Percentiles rank a stretch among this genome's conserved stretches.
Evolutionary conservation across 1,284 basidiomycete species (phyloP).

Genomic region (Phaffia rhodozyma): DNA sequence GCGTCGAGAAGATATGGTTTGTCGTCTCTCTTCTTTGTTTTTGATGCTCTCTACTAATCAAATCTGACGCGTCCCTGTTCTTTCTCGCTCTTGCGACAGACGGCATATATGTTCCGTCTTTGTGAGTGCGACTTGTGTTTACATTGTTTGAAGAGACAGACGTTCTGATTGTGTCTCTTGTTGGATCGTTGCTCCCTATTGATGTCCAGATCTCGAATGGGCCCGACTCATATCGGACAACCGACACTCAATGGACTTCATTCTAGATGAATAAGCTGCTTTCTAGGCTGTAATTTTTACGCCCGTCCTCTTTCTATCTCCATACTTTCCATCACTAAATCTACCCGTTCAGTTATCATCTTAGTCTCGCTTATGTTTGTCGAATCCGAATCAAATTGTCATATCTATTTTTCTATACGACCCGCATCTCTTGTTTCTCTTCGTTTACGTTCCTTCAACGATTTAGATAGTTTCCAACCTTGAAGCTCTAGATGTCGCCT

Average conservation of each 20-base stretch:
- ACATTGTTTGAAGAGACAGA: too few relatives aligned
- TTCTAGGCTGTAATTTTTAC: neutral
- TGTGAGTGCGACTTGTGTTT: neutral
- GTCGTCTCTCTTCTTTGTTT: neutral
- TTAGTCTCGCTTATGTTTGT: too few relatives aligned
- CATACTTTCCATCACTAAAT: neutral
- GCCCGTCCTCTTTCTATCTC: neutral
- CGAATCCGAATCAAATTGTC: too few relatives aligned
- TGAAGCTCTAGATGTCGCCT: too few relatives aligned
- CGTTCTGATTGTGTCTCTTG: too few relatives aligned
- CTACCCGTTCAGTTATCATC: neutral
- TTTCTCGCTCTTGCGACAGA: neutral
- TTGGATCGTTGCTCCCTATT: too few relatives aligned
- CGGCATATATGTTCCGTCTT: conserved; percentile 18
- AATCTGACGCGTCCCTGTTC: neutral
- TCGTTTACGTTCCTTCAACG: too few relatives aligned
- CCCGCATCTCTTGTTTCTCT: too few relatives aligned
- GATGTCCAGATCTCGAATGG: conserved; percentile 10
- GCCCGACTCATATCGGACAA: conserved; percentile 5
- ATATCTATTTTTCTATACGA: too few relatives aligned
- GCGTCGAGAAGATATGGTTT: conserved; percentile 15
- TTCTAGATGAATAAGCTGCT: neutral
- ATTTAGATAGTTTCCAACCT: too few relatives aligned
- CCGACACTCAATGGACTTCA: neutral
- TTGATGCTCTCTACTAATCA: neutral